phyloP scores from a whole-genome alignment of 129 eudicot genomes.

The Flaveria linearis region DNA sequence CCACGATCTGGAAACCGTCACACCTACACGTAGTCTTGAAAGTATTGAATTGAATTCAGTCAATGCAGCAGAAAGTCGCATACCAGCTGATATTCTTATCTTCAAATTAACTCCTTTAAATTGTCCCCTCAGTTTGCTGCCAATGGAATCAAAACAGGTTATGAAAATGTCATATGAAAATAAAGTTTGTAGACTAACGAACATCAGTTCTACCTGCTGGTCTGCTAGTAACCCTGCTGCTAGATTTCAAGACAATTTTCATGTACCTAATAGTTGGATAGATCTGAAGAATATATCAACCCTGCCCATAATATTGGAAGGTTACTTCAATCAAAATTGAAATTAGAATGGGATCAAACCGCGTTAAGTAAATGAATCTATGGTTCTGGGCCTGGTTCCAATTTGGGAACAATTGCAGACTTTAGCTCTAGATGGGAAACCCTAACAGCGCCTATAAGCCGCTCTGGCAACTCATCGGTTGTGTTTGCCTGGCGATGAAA shows the following conservation, averaged over 20 bases:
- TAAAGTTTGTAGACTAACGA: neutral
- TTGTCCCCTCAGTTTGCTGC: constrained; percentile 26
- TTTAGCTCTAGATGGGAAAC: constrained; percentile 85
- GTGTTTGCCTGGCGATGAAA: constrained; percentile 69
- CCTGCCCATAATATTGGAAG: neutral
- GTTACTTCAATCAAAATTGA: neutral
- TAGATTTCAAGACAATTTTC: constrained; percentile 14
- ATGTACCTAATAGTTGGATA: constrained; percentile 29
- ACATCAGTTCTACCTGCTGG: constrained; percentile 16
- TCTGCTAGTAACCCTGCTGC: constrained; percentile 30
- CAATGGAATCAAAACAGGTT: neutral
- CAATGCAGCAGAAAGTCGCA: constrained; percentile 22
- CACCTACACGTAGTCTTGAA: constrained; percentile 16
- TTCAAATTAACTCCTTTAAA: neutral
- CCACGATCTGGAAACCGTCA: constrained; percentile 11
- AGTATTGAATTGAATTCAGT: constrained; percentile 21
- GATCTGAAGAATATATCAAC: constrained; percentile 2
- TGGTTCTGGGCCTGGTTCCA: constrained; percentile 50
- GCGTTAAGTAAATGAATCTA: constrained; percentile 3
- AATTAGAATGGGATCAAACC: constrained; percentile 25
- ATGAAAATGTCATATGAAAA: neutral
- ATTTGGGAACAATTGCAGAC: constrained; percentile 74
- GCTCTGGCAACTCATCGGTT: constrained; percentile 90
- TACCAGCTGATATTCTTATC: too few species aligned
- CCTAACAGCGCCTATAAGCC: constrained; percentile 86